A percentile compares a stretch with the other conserved stretches of the same genome.
These are phyloP conservation scores for Scortechinia acanthostroma DNA, from an alignment of 2,329 filamentous ascomycete genomes.

Conservation along the genomic window DNA sequence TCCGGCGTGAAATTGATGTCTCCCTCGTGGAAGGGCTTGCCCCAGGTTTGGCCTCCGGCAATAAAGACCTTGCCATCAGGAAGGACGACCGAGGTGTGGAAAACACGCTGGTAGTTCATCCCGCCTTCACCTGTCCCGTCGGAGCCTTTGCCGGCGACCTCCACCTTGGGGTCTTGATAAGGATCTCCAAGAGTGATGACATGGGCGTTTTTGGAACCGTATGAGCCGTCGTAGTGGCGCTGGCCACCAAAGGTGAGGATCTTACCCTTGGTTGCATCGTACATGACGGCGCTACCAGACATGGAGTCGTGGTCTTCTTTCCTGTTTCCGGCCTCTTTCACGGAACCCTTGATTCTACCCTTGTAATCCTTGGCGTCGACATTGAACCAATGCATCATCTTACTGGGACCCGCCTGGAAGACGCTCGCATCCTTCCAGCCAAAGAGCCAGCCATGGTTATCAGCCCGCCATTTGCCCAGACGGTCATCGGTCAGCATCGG, in stretches of 20 bases:
- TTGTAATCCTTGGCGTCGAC: constrained; percentile 27
- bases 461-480: constrained; percentile 30
- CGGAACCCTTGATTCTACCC: constrained; percentile 30
- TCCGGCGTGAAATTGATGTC: constrained; percentile 29
- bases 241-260: constrained; percentile 44
- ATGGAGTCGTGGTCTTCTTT: constrained; percentile 37
- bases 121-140: not conserved
- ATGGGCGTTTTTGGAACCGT: constrained; percentile 33
- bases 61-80: constrained; percentile 38
- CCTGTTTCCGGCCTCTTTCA: constrained; percentile 30
- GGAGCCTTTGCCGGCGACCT: constrained; percentile 22
- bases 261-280: constrained; percentile 42
- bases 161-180: constrained; percentile 12
- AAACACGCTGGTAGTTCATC: constrained; percentile 21
- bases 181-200: constrained; percentile 35
- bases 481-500: constrained; percentile 40
- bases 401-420: constrained; percentile 46
- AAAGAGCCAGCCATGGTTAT: constrained; percentile 47
- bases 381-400: constrained; percentile 47
- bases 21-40: constrained; percentile 33
- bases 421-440: constrained; percentile 35
- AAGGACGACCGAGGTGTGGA: constrained; percentile 35
- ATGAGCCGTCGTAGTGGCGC: constrained; percentile 30
- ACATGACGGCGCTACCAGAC: constrained; percentile 49
- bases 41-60: constrained; percentile 33